Evolutionary conservation across 1,284 basidiomycete species (phyloP).

Genomic region (Papiliotrema nemorosa): DNA sequence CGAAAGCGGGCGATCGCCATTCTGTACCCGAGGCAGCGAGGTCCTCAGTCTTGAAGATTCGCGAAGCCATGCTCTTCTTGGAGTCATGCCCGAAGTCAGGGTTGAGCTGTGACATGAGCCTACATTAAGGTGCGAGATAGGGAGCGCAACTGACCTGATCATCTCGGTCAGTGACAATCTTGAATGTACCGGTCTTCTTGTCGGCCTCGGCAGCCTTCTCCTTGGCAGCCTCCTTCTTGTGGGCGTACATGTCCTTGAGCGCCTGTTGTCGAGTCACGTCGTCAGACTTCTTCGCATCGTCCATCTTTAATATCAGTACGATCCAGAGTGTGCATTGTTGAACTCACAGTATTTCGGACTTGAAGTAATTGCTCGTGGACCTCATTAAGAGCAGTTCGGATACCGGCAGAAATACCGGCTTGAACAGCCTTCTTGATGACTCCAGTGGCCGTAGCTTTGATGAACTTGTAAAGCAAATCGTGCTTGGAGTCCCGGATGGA

Average conservation of each 20-base stretch:
- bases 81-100: constrained; percentile 29
- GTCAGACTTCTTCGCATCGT: constrained; percentile 61
- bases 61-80: constrained; percentile 31
- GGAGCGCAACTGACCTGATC: constrained; percentile 14
- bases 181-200: constrained; percentile 40
- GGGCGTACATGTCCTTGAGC: constrained; percentile 62
- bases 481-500: constrained; percentile 87
- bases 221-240: constrained; percentile 50
- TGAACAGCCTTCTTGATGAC: constrained; percentile 88
- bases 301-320: constrained; percentile 56
- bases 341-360: constrained; percentile 43
- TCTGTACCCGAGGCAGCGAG: constrained; percentile 28
- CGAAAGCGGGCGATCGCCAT: constrained; percentile 46
- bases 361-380: constrained; percentile 65
- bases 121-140: constrained; percentile 1
- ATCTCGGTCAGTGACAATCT: constrained; percentile 36
- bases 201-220: constrained; percentile 43
- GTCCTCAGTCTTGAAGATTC: constrained; percentile 38
- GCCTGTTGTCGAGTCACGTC: constrained; percentile 57
- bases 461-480: constrained; percentile 75
- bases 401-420: constrained; percentile 72
- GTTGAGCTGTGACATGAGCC: constrained; percentile 24
- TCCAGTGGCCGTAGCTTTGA: constrained; percentile 48
- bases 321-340: constrained; percentile 50
- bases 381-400: constrained; percentile 78